A percentile compares a stretch with the other conserved stretches of the same genome.
These are phyloP conservation scores for Pichia sp. DNA, from an alignment of 1,139 yeast genomes.

Conservation along the genomic window DNA sequence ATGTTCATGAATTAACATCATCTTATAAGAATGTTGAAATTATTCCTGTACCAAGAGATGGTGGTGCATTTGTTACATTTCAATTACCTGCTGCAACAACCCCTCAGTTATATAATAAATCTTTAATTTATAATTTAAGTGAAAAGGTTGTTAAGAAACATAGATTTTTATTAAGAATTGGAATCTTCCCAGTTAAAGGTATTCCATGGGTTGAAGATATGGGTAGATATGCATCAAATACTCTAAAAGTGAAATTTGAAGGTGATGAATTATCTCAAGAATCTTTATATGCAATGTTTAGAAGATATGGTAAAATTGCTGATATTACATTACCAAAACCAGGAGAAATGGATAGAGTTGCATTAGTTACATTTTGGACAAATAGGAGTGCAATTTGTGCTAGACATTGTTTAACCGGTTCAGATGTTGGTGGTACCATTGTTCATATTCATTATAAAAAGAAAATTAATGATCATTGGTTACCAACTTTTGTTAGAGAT, in stretches of 20 bases:
- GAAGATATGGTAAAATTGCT: constrained; percentile 79
- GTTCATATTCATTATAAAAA: constrained; percentile 72
- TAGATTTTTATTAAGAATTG: constrained; percentile 36
- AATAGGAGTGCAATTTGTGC: constrained; percentile 77
- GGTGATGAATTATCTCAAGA: constrained; percentile 78
- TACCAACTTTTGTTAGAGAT: constrained; percentile 53
- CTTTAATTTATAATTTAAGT: constrained; percentile 45
- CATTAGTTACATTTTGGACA: constrained; percentile 49
- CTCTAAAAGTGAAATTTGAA: constrained; percentile 61
- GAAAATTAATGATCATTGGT: constrained; percentile 42
- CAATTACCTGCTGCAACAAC: constrained; percentile 47
- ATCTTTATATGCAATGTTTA: constrained; percentile 69
- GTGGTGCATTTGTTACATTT: constrained; percentile 88
- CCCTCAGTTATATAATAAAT: constrained; percentile 44
- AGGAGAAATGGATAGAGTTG: constrained; percentile 38
- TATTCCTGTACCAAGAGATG: constrained; percentile 73
- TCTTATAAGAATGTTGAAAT: constrained; percentile 32
- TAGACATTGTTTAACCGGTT: constrained; percentile 84
- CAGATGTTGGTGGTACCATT: constrained; percentile 50
- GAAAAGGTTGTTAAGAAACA: constrained; percentile 25
- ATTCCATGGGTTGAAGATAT: constrained; percentile 96
- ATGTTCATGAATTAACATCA: constrained; percentile 22
- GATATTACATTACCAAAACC: constrained; percentile 60
- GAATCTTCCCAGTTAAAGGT: constrained; percentile 73
- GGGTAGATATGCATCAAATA: constrained; percentile 62